Base-by-base conservation (phyloP, 495 filamentous ascomycete species). In the Hyaloscypha variabilis region DNA sequence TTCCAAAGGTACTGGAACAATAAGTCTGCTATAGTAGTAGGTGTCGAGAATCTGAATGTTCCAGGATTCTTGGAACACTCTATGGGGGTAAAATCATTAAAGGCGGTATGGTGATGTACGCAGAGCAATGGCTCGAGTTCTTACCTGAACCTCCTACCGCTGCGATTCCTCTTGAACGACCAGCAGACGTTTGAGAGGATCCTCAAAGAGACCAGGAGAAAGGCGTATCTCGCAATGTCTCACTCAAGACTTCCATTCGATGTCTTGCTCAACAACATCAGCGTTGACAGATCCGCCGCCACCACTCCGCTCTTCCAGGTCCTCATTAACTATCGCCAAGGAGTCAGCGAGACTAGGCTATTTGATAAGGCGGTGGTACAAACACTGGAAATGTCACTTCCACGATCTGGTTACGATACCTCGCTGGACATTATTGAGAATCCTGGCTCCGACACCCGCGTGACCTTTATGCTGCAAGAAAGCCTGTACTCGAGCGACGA, bases 221-320 rank as follows among this genome's bases (percentile, higher is more conserved):
- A 63, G n/a, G 58, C 42, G 1, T 54, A 60, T 2, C 10, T 25
- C 2, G 65, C 65, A 8, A 1, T 71, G 1, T 29, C 25, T 2
- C 30, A 70, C 24, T 81, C 80, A 0, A 57, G 65, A 2, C 56
- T 83, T 0, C 83, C 84, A 4, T 81, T 83, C 53, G 76, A 84
- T 56, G 69, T 79, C 0, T 26, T 85, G 0, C 66, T 87, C 0
- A 65, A 75, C 0, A 39, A 71, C 25, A 29, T 78, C 0, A 57
- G 67, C 46, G 49, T 71, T 3, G 23, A 62, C 0, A 49, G 75
- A 1, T 67, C 67, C 2, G 6, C 71, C 6, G 36, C 69, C 2
- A 58, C 70, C 56, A 72, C 46, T 4, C 76, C 79, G 0, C 11
- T 82, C 0, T 79, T 78, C 68, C 79, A 82, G 65, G 62, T 55